Evolutionary conservation across 345 rosid species (phyloP), one percentile per base, ranked within the genome.

Genomic region (Euphorbia peplus): DNA sequence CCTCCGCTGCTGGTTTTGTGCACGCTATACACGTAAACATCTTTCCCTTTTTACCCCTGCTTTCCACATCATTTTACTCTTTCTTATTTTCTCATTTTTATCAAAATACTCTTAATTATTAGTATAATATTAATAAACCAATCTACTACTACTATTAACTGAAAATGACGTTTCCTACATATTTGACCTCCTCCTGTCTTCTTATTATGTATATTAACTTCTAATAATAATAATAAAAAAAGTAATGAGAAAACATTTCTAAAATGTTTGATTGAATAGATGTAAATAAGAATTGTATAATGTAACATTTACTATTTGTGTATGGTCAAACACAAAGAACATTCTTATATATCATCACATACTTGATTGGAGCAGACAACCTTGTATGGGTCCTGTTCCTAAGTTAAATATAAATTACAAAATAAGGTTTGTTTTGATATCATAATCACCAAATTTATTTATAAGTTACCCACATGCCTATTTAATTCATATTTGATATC

Each of bases 21-120:
- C 99, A 95, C 53, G 99, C 89, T 80, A 95, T 95, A 79, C 99
- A 95, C 69, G 98, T 87, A 74, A 95, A 90, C 99, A 95, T 95
- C 63, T 63, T 42, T 2, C 51, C 53, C 22, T 25, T 42, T 42
- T 16, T 41, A n/a, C 24, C 54, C 24, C 54, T 50, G 21, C 24
- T 4, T 50, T 4, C 3, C 1, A 7, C 50, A 44, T 44, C 50
- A 44, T 44, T 44, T 44, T 44, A 44, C 50, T 2, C n/a, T 26
- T 25, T 16, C 12, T 16, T 70, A 2, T 35, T 18, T 42, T 53
- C n/a, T 12, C 46, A 42, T 42, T 25, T 50, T 35, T 73, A 9
- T 13, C 9, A 63, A 42, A 30, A 24, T 70, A 0, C 32, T 32
- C 18, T 46, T 58, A 7, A 42, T 66, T 47, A 25, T 24, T 66